phyloP scores from a whole-genome alignment of 352 stramenopile species.

The Phytopythium vexans region DNA sequence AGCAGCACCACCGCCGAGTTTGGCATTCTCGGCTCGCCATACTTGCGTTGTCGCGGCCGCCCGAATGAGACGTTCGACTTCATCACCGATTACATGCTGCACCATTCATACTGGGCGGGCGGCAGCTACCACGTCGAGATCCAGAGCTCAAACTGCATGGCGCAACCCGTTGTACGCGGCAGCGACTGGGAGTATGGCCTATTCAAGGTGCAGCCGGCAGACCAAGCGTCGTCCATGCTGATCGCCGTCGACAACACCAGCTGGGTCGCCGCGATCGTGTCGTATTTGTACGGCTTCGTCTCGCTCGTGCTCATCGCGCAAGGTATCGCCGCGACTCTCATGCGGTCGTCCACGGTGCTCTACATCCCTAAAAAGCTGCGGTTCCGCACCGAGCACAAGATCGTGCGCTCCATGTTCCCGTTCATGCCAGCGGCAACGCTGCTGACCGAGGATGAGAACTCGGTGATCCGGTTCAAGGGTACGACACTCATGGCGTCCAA shows the following conservation, averaged over 20 bases:
- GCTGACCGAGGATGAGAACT: slow-evolving; percentile 7
- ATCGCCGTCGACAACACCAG: slow-evolving; percentile 13
- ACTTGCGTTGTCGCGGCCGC: slow-evolving; percentile 24
- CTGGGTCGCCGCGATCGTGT: slow-evolving; percentile 19
- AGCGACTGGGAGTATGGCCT: slow-evolving; percentile 13
- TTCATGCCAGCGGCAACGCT: slow-evolving; percentile 12
- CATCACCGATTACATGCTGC: slow-evolving; percentile 30
- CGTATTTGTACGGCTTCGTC: slow-evolving; percentile 23
- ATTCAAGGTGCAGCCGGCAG: slow-evolving; percentile 15
- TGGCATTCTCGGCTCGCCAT: slow-evolving; percentile 17
- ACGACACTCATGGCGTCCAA: slow-evolving; percentile 28
- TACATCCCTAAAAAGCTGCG: slow-evolving; percentile 17
- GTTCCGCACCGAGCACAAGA: slow-evolving; percentile 7
- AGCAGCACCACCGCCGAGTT: slow-evolving; percentile 18
- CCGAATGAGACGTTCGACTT: slow-evolving; percentile 22
- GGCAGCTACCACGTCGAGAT: slow-evolving; percentile 29
- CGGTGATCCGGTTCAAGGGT: slow-evolving; percentile 19
- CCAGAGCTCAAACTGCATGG: slow-evolving; percentile 28
- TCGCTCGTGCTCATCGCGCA: slow-evolving; percentile 20
- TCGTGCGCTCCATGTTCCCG: slow-evolving; percentile 10
- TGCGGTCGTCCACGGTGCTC: slow-evolving; percentile 4
- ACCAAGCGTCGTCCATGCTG: slow-evolving; percentile 10
- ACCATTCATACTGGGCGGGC: slow-evolving; percentile 35
- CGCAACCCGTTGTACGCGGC: slow-evolving; percentile 5
- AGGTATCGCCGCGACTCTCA: slow-evolving; percentile 7